Evolutionary conservation across 805 yeast species (phyloP).

Genomic region (Candida ficus): DNA sequence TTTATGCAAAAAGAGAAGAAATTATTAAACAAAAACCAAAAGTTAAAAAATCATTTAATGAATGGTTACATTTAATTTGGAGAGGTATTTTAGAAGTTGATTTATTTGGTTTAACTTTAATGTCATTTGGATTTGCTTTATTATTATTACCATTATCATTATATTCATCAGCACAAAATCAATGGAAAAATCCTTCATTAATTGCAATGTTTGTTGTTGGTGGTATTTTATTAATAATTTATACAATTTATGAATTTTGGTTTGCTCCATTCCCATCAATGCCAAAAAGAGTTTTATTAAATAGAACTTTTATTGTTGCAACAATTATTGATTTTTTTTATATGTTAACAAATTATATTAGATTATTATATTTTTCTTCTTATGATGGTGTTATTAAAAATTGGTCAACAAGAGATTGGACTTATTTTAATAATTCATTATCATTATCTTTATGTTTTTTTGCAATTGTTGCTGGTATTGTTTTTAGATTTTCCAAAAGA

Average conservation of each 20-base stretch:
- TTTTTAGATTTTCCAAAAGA: slow-evolving; percentile 29
- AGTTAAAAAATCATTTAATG: too few relatives aligned
- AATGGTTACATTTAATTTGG: not conserved
- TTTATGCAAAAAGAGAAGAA: slow-evolving; percentile 21
- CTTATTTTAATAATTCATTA: slow-evolving; percentile 30
- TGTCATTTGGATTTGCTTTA: slow-evolving; percentile 33
- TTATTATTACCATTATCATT: slow-evolving; percentile 34
- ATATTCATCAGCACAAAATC: slow-evolving; percentile 25
- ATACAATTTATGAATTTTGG: slow-evolving; percentile 30
- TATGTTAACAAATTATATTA: slow-evolving; percentile 22
- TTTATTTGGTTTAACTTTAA: slow-evolving; percentile 30
- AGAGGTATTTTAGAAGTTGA: slow-evolving; percentile 27
- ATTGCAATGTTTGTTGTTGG: slow-evolving; percentile 40
- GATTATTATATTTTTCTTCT: slow-evolving; percentile 28
- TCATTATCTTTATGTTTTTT: slow-evolving; percentile 33
- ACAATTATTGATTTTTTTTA: slow-evolving; percentile 28
- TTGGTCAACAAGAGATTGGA: slow-evolving; percentile 28
- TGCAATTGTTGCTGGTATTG: slow-evolving; percentile 30
- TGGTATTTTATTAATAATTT: slow-evolving; percentile 28
- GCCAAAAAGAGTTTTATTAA: slow-evolving; percentile 30
- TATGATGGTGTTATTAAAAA: slow-evolving; percentile 28
- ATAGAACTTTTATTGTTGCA: slow-evolving; percentile 30
- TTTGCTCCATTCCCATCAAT: slow-evolving; percentile 30
- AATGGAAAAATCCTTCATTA: slow-evolving; percentile 32
- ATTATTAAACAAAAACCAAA: not conserved